Conservation (phyloP, 768 basidiomycete genomes). For the Trametopsis cervina region DNA sequence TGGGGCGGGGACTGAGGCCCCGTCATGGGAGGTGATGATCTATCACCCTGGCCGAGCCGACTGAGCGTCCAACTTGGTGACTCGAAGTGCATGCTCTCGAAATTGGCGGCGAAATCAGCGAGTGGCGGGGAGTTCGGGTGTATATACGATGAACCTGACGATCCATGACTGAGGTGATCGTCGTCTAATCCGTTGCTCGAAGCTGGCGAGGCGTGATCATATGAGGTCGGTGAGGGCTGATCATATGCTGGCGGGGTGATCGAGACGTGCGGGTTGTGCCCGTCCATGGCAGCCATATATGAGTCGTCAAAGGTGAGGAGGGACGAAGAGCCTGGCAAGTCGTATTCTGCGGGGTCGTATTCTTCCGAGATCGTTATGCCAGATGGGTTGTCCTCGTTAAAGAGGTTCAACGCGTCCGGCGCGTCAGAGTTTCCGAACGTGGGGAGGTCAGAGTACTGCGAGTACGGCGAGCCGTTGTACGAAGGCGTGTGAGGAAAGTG, state of each 20-base stretch:
- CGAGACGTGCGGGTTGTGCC: constrained; percentile 26
- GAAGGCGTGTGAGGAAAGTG: constrained; percentile 47
- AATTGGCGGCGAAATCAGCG: constrained; percentile 41
- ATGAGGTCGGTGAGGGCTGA: constrained; percentile 36
- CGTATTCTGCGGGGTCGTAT: constrained; percentile 74
- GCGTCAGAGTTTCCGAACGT: constrained; percentile 23
- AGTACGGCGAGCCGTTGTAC: constrained; percentile 64
- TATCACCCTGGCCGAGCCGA: constrained; percentile 35
- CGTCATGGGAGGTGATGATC: constrained; percentile 25
- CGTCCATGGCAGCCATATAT: constrained; percentile 31
- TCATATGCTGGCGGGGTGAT: constrained; percentile 30
- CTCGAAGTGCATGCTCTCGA: constrained; percentile 58
- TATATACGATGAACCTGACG: constrained; percentile 58
- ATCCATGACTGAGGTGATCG: constrained; percentile 50
- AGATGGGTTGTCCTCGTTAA: constrained; percentile 36
- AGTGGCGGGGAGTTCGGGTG: constrained; percentile 47
- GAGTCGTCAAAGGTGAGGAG: constrained; percentile 59
- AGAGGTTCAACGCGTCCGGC: constrained; percentile 39
- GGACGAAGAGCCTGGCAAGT: constrained; percentile 39
- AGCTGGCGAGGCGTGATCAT: constrained; percentile 56
- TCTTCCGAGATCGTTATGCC: constrained; percentile 33
- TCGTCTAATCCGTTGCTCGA: constrained; percentile 49
- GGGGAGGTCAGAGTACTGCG: constrained; percentile 57
- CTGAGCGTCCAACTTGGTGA: constrained; percentile 43
- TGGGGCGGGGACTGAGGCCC: constrained; percentile 47